Evolutionary conservation across 2,329 filamentous ascomycete genomes (phyloP), one percentile per base, ranked within the genome.

Genomic region (Fusarium cicatricum): DNA sequence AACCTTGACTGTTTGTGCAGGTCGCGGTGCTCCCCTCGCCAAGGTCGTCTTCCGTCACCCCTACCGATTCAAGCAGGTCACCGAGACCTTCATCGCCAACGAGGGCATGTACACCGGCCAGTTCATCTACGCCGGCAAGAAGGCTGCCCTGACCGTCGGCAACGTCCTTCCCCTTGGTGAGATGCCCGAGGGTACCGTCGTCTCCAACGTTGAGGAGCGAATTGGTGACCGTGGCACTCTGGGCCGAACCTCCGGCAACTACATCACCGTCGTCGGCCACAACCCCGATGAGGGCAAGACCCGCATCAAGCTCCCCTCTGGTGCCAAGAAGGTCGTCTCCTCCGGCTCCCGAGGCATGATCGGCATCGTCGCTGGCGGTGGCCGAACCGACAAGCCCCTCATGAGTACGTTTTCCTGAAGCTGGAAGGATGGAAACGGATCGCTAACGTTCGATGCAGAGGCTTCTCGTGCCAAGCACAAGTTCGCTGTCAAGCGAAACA

Each of bases 51-150:
- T 99, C 91, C 93, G 95, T 75, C 91, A 96, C 82, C 92, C 95
- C 74, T 99, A 99, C 90, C 88, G 89, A 82, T 98, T 91, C 90
- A 97, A 96, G 89, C 89, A 93, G 79, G 84, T 92, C 80, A 94
- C 90, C 80, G 93, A 99, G 90, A 99, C 95, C 72, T 97, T 99
- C 90, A 99, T 99, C 78, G 95, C 95, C 82, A 99, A 98, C 85
- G 95, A 98, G 87, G 95, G 95, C 85, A 97, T 98, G 93, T 99
- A 98, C 91, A 97, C 95, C 71, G 95, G 95, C 79, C 95, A 99
- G 83, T 99, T 99, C 88, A 92, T 99, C 90, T 99, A 99, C 84
- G 95, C 94, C 78, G 95, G 95, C 79, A 99, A 99, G 92, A 95
- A 97, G 84, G 95, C 95, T 75, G 85, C 90, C 70, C 88, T 99